A percentile compares a stretch with the other conserved stretches of the same genome.
Evolutionary conservation across 805 yeast genomes (phyloP).

Genomic region (Cyberlindnera nakhonratchasimensis): DNA sequence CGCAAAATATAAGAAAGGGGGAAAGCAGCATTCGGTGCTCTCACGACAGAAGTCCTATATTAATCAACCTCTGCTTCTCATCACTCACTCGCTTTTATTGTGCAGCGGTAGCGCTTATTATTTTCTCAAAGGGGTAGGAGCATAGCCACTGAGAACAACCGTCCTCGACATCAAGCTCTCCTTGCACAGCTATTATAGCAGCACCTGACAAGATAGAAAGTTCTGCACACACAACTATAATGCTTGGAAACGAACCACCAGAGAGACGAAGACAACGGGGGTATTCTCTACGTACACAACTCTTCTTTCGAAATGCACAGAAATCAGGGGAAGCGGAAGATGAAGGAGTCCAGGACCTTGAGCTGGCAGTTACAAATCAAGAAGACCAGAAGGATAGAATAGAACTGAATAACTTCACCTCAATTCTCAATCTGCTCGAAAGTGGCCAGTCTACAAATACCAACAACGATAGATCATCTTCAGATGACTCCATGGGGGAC

Average conservation of each 20-base stretch:
- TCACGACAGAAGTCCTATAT: no score
- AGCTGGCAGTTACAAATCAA: constrained; percentile 5
- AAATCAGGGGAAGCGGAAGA: constrained; percentile 12
- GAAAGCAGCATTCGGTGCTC: no score
- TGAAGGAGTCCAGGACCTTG: constrained; percentile 13
- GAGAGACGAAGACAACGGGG: constrained; percentile 51
- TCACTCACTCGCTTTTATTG: no score
- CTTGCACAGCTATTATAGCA: no score
- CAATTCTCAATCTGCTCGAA: constrained; percentile 11
- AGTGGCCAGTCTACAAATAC: not conserved
- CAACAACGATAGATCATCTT: constrained; percentile 1
- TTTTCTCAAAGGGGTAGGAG: no score
- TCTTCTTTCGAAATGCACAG: constrained; percentile 45
- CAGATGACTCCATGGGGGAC: constrained; percentile 23
- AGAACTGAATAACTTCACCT: constrained; percentile 11
- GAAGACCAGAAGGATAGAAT: constrained; percentile 3
- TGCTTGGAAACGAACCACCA: constrained; percentile 4
- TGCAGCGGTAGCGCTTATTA: no score
- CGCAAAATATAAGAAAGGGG: no score
- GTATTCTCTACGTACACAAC: constrained; percentile 61
- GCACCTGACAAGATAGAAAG: no score
- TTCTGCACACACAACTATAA: not conserved
- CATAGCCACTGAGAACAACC: no score
- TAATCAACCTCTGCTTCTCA: no score
- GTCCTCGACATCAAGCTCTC: no score